These are phyloP conservation scores for Rhizopus sp. DNA, from an alignment of 371 early-diverging fungal genomes.

Conservation along the genomic window DNA sequence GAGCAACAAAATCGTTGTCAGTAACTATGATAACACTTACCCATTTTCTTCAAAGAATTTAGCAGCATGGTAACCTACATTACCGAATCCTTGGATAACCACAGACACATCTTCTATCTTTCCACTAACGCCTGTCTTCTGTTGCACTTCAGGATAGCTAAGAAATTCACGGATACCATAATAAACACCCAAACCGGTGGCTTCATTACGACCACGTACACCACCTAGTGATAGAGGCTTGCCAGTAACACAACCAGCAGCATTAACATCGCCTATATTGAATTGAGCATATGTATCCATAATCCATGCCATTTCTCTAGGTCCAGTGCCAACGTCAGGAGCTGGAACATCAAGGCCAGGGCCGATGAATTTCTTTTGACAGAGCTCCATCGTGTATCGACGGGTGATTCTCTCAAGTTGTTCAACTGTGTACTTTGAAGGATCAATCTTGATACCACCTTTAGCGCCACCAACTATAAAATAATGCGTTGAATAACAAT, in stretches of 20 bases:
- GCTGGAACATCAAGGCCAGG: constrained; percentile 89
- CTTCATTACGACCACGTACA: constrained; percentile 89
- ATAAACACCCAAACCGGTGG: constrained; percentile 89
- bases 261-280: constrained; percentile 81
- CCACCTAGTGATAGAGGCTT: constrained; percentile 88
- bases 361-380: constrained; percentile 90
- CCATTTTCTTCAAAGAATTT: constrained; percentile 87
- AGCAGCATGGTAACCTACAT: constrained; percentile 89
- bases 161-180: constrained; percentile 88
- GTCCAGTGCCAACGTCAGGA: constrained; percentile 89
- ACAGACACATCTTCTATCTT: constrained; percentile 69
- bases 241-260: constrained; percentile 87
- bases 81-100: constrained; percentile 89
- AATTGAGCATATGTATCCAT: constrained; percentile 91
- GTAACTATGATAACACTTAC: constrained; percentile 16
- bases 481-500: neutral
- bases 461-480: constrained; percentile 73
- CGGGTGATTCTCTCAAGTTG: constrained; percentile 89
- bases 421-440: constrained; percentile 73
- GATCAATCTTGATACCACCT: constrained; percentile 86
- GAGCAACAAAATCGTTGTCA: neutral
- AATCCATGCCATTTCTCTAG: constrained; percentile 93
- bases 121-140: constrained; percentile 71
- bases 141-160: constrained; percentile 77
- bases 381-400: constrained; percentile 87